These are phyloP conservation scores for Pseudogymnoascus sp. DNA, from an alignment of 2,329 filamentous ascomycete species.

Conservation along the genomic window DNA sequence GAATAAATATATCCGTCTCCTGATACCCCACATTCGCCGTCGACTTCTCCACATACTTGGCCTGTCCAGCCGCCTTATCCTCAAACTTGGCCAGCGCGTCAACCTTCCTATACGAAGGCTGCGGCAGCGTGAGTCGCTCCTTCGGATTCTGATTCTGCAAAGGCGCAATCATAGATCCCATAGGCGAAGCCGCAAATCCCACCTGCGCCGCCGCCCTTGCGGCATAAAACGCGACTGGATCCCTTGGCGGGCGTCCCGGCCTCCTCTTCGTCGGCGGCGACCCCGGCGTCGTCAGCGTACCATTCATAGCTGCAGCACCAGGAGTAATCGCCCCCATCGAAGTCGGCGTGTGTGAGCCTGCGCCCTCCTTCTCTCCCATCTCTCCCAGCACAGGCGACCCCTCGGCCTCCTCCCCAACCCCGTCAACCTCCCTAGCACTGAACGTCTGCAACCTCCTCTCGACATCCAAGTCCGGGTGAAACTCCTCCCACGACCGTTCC, in stretches of 20 bases:
- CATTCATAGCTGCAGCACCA: neutral
- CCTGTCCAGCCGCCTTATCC: slow-evolving; percentile 73
- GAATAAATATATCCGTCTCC: slow-evolving; percentile 81
- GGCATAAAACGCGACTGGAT: slow-evolving; percentile 49
- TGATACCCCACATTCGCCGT: slow-evolving; percentile 97
- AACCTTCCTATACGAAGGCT: slow-evolving; percentile 66
- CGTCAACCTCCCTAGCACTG: slow-evolving; percentile 77
- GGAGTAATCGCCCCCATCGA: neutral
- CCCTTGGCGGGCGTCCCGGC: slow-evolving; percentile 56
- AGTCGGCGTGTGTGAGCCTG: neutral
- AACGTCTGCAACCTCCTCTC: slow-evolving; percentile 72
- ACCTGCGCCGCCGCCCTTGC: slow-evolving; percentile 33
- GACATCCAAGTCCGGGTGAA: slow-evolving; percentile 90
- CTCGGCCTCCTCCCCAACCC: slow-evolving; percentile 42
- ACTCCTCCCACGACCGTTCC: slow-evolving; percentile 95
- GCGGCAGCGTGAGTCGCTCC: slow-evolving; percentile 69
- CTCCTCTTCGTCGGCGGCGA: slow-evolving; percentile 45
- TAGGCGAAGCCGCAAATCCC: slow-evolving; percentile 34
- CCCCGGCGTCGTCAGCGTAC: neutral
- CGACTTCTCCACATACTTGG: slow-evolving; percentile 87
- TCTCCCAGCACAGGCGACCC: neutral
- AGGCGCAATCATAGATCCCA: slow-evolving; percentile 60
- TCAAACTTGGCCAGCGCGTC: slow-evolving; percentile 75
- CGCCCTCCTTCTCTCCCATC: neutral
- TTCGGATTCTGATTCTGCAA: slow-evolving; percentile 71